These are phyloP conservation scores for Candida coleopterorum DNA, from an alignment of 805 yeast genomes.

Conservation along the genomic window DNA sequence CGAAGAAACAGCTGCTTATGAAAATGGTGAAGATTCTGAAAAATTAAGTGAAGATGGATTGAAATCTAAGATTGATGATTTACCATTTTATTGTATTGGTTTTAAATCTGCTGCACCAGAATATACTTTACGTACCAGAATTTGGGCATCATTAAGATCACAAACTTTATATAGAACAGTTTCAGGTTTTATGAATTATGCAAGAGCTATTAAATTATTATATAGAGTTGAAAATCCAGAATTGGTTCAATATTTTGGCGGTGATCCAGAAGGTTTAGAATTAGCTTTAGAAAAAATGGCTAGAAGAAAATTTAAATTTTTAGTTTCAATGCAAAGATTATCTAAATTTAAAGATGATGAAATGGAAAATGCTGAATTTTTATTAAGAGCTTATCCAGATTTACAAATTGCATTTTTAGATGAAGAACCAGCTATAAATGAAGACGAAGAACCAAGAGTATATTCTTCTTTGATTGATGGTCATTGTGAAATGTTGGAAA, in stretches of 20 bases:
- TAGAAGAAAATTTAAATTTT: conserved; percentile 57
- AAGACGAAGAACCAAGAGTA: conserved; percentile 41
- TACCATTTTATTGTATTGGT: conserved; percentile 44
- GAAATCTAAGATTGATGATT: conserved; percentile 36
- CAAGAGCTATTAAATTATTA: conserved; percentile 42
- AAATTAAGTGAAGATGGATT: conserved; percentile 28
- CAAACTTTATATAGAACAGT: conserved; percentile 45
- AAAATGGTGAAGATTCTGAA: conserved; percentile 44
- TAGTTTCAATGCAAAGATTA: conserved; percentile 63
- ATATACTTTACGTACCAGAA: conserved; percentile 42
- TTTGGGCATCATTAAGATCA: conserved; percentile 45
- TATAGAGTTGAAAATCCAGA: conserved; percentile 44
- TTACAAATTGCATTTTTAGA: conserved; percentile 61
- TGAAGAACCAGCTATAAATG: conserved; percentile 40
- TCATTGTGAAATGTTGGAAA: conserved; percentile 53
- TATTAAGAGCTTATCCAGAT: conserved; percentile 63
- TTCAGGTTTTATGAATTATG: conserved; percentile 45
- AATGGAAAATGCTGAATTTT: conserved; percentile 52
- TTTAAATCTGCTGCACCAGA: conserved; percentile 46
- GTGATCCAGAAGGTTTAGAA: conserved; percentile 95
- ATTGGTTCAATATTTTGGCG: conserved; percentile 88
- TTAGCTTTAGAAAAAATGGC: conserved; percentile 83
- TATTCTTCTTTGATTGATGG: conserved; percentile 72
- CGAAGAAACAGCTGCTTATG: conserved; percentile 49
- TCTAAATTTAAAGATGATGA: conserved; percentile 52